These are phyloP conservation scores for Bipolaris cookei DNA, from an alignment of 2,329 filamentous ascomycete species.

Conservation along the genomic window DNA sequence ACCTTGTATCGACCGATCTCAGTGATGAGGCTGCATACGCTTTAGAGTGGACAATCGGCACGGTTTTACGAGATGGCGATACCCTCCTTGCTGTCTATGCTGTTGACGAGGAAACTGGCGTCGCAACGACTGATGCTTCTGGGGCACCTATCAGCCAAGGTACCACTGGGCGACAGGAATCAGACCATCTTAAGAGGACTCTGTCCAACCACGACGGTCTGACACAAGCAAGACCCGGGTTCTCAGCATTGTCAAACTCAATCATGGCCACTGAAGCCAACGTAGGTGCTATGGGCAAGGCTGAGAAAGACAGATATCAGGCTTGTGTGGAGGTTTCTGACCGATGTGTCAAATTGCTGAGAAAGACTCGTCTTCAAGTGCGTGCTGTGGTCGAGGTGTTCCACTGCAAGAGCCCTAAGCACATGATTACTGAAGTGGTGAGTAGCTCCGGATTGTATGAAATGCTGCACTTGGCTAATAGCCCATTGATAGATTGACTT, in stretches of 20 bases:
- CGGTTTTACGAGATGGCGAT: conserved; percentile 90
- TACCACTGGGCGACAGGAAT: conserved; percentile 73
- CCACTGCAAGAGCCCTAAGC: conserved; percentile 96
- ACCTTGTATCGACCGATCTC: conserved; percentile 92
- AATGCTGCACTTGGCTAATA: conserved; percentile 33
- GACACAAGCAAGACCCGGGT: conserved; percentile 35
- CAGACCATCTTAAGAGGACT: conserved; percentile 72
- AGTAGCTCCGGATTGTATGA: conserved; percentile 40
- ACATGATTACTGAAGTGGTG: conserved; percentile 90
- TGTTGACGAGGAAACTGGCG: conserved; percentile 77
- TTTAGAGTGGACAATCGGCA: conserved; percentile 96
- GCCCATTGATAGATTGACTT: conserved; percentile 72
- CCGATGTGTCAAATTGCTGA: conserved; percentile 80
- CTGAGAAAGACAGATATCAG: conserved; percentile 79
- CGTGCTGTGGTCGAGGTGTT: conserved; percentile 94
- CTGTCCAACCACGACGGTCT: conserved; percentile 57
- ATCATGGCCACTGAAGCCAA: conserved; percentile 46
- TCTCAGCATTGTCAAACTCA: conserved; percentile 44
- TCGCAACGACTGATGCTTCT: conserved; percentile 58
- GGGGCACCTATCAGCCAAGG: conserved; percentile 72
- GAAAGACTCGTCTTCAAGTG: conserved; percentile 91
- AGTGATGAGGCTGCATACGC: conserved; percentile 95
- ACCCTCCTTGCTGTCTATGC: conserved; percentile 93
- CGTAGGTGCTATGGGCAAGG: conserved; percentile 52
- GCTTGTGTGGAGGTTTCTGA: conserved; percentile 86